Base-by-base conservation (phyloP, 441 rosid genomes). In the Adansonia rubrostipa region DNA sequence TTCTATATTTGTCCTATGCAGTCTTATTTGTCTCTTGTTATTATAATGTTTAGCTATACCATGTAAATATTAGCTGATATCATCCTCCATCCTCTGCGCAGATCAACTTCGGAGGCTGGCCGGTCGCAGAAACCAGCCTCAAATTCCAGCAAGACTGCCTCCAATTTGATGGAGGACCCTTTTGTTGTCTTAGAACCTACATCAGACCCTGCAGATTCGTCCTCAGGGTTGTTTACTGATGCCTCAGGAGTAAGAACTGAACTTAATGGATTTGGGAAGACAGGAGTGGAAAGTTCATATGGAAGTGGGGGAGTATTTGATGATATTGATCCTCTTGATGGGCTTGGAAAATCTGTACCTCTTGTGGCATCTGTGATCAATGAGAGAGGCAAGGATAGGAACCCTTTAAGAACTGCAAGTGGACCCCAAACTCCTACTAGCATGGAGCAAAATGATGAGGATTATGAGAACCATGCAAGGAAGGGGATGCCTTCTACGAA, bases 321-420 rank as follows among this genome's bases (percentile, higher is more conserved):
- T 82, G 97, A 88, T 82, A 44, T 87, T 77, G 95, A 93, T 76
- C 86, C 96, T 20, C 85, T 92, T 74, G 88, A 88, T 62, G 83
- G 80, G 82, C 87, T 89, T 81, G 93, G 92, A 63, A 91, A 86
- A 80, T 79, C 93, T 62, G 81, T 82, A 45, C 92, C 91, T 17
- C 73, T 74, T 9, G 81, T 79, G 64, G 81, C 87, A 75, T 64
- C 89, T 40, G 88, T 86, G 78, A 78, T 58, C 77, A 85, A 82
- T 82, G 83, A 83, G 79, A 84, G 81, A 66, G 78, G 79, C 80
- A 84, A 86, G 75, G 90, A 88, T 72, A 72, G 80, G 74, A 86
- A 85, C 80, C 88, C 87, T 78, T 62, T 80, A 80, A 85, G 85
- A 78, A 84, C 87, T 36, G 86, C 79, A 61, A 82, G 86, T 74